Conservation (phyloP, 352 stramenopile genomes). For the Globisporangium paroecandrum region DNA sequence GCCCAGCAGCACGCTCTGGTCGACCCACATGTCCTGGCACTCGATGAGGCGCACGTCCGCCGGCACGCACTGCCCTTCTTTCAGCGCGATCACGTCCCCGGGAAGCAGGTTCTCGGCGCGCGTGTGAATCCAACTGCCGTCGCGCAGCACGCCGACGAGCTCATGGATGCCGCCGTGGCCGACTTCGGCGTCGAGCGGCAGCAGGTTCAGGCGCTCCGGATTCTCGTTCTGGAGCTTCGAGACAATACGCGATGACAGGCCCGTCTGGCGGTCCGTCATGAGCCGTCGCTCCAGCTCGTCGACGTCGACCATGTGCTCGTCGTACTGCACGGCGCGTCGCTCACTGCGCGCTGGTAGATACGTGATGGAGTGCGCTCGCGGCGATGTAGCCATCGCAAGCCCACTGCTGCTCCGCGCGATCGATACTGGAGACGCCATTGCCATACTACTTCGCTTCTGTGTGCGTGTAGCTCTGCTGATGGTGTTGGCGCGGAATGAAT, state of each 20-base stretch:
- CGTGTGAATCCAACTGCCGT: conserved; percentile 55
- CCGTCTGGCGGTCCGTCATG: conserved; percentile 26
- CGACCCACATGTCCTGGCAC: conserved; percentile 43
- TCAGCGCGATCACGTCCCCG: conserved; percentile 47
- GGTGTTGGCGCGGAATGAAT: background rate
- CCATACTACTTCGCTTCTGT: background rate
- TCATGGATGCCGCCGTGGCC: conserved; percentile 54
- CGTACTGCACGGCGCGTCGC: conserved; percentile 25
- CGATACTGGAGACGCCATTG: background rate
- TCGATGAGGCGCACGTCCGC: conserved; percentile 51
- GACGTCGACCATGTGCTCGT: conserved; percentile 45
- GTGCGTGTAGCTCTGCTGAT: background rate
- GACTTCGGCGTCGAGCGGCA: conserved; percentile 40
- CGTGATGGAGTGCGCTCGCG: background rate
- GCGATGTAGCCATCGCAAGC: background rate
- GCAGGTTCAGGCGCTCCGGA: conserved; percentile 30
- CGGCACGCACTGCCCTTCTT: conserved; percentile 46
- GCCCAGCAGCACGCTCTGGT: conserved; percentile 34
- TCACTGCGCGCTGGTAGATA: conserved; percentile 3
- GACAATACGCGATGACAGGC: conserved; percentile 27
- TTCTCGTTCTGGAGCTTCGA: conserved; percentile 27
- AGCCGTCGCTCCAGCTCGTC: conserved; percentile 45
- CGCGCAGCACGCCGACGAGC: conserved; percentile 48
- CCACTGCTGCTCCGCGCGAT: background rate
- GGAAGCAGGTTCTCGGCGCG: conserved; percentile 48